Evolutionary conservation across 2,329 filamentous ascomycete species (phyloP), one percentile per base, ranked within the genome.

Genomic region (Leptographium flavum): DNA sequence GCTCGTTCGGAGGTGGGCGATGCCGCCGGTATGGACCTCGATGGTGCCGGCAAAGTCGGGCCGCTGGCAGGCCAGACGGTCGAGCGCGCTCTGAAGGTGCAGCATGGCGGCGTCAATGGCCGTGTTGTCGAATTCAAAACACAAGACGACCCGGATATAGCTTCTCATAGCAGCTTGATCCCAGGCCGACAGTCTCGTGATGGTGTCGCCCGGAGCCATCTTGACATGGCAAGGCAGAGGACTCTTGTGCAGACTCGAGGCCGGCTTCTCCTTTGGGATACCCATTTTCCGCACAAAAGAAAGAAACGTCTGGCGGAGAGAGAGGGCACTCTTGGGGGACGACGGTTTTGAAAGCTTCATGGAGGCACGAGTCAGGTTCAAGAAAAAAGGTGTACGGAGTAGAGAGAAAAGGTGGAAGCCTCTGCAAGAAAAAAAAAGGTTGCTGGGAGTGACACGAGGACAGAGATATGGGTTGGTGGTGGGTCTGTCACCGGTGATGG

Each of bases 11-110:
- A 58, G 49, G 7, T 48, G 50, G 2, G 55, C 48, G 14, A 53
- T 52, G 13, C 47, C 49, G 9, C 45, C 46, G 1, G 45, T 32
- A 14, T 48, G 51, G 5, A 56, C 51, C 37, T 54, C 48, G 9
- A 61, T 43, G 17, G 43, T 51, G 4, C 58, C 58, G 0, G 57
- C 55, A 46, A 57, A 57, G 31, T 57, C 53, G 1, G 58, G 57
- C 6, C 55, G 54, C 13, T 50, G 44, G 1, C n/a, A 17, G 2
- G 52, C 46, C 15, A 60, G 46, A 2, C 47, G 50, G 3, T 17
- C 39, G 3, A 59, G 50, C 1, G 53, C 49, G 9, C 39, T 41
- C 19, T 39, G 37, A 4, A 59, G 44, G 15, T 57, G 53, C 3
- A 32, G 9, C 0, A 22, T 40, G 10, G 50, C 50, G 3, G 43